Conservation (phyloP, 1,284 basidiomycete species). For the Heterobasidion annosum region DNA sequence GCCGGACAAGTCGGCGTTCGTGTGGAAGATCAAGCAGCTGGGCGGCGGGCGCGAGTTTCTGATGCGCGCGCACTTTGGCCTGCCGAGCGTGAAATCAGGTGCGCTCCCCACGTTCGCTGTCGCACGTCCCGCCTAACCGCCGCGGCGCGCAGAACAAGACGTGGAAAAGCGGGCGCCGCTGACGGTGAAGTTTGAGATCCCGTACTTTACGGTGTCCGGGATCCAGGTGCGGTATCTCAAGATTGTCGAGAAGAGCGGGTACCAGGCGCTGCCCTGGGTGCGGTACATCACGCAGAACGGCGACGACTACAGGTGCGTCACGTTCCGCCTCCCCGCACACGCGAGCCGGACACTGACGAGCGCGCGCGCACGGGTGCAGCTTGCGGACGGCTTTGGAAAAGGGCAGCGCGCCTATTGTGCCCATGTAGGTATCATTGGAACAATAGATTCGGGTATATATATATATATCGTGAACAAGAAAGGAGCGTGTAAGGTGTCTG, state of each 20-base stretch:
- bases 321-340: not conserved
- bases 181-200: constrained; percentile 96
- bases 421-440: constrained; percentile 20
- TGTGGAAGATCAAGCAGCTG: constrained; percentile 97
- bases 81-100: constrained; percentile 86
- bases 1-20: constrained; percentile 92
- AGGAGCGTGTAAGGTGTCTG: too few species aligned
- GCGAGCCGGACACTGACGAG: too few species aligned
- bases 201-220: constrained; percentile 95
- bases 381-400: constrained; percentile 72
- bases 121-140: not conserved
- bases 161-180: constrained; percentile 90
- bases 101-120: constrained; percentile 16
- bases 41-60: constrained; percentile 90
- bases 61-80: constrained; percentile 93
- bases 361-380: constrained; percentile 23
- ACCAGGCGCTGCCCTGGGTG: constrained; percentile 90
- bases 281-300: constrained; percentile 94
- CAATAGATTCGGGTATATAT: not conserved
- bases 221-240: constrained; percentile 96
- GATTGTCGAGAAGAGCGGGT: constrained; percentile 97
- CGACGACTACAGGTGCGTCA: constrained; percentile 80
- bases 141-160: constrained; percentile 46
- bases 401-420: constrained; percentile 61
- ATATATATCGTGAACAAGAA: too few species aligned